phyloP scores from a whole-genome alignment of 257 asterid genomes.

The Leptodermis oblonga region DNA sequence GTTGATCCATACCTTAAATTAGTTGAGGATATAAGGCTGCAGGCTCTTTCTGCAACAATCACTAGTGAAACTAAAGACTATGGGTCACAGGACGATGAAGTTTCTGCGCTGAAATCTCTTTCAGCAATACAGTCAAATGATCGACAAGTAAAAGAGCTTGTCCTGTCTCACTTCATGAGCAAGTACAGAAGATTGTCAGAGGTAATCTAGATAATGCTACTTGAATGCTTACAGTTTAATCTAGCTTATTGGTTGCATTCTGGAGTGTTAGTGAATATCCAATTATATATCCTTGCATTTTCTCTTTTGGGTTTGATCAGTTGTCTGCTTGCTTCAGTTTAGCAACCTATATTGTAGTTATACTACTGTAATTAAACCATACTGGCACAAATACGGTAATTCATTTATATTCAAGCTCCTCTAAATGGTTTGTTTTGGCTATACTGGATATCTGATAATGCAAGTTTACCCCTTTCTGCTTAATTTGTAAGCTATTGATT shows the following conservation, averaged over 20 bases:
- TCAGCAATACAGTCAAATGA: constrained; percentile 31
- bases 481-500: neutral
- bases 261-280: neutral
- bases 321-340: constrained; percentile 1
- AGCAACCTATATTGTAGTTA: neutral
- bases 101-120: constrained; percentile 35
- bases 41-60: constrained; percentile 20
- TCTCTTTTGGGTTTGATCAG: too few species aligned
- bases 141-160: constrained; percentile 33
- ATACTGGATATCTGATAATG: neutral
- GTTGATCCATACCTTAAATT: constrained; percentile 40
- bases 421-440: neutral
- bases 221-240: neutral
- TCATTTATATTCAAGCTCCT: neutral
- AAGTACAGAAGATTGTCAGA: constrained; percentile 30
- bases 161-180: constrained; percentile 32
- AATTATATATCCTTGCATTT: too few species aligned
- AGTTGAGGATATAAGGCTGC: constrained; percentile 36
- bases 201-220: constrained; percentile 23
- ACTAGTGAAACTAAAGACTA: constrained; percentile 26
- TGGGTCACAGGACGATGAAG: constrained; percentile 41
- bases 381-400: neutral
- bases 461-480: neutral
- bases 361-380: neutral
- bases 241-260: neutral